Percentiles rank a stretch among this genome's conserved stretches.
These are phyloP conservation scores for Mallotus repandus DNA, from an alignment of 441 rosid species.

Conservation along the genomic window DNA sequence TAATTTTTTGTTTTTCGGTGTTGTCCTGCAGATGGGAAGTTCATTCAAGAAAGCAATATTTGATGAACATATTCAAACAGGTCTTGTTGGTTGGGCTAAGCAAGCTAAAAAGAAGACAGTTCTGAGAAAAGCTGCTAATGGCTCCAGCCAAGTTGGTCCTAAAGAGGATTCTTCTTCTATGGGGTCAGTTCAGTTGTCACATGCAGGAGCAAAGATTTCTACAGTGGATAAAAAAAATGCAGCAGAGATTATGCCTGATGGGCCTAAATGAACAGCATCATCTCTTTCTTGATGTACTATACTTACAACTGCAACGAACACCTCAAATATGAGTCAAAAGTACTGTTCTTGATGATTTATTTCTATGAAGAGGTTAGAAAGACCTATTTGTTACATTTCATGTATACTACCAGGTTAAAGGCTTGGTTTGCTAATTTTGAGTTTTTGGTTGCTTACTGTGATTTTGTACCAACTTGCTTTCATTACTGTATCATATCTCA, in stretches of 20 bases:
- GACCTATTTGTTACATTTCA: too few species aligned
- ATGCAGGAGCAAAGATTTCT: not conserved
- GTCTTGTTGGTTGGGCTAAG: slow-evolving; percentile 67
- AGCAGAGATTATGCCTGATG: slow-evolving; percentile 6
- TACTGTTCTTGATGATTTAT: not conserved
- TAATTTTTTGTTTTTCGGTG: not conserved
- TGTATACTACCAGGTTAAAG: too few species aligned
- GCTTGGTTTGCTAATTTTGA: too few species aligned
- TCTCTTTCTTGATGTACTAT: not conserved
- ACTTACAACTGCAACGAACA: not conserved
- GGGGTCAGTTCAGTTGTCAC: slow-evolving; percentile 18
- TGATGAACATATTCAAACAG: slow-evolving; percentile 61
- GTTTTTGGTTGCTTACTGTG: not conserved
- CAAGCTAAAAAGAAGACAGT: slow-evolving; percentile 47
- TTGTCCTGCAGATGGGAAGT: slow-evolving; percentile 68
- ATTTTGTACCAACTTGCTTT: not conserved
- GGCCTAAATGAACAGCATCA: not conserved
- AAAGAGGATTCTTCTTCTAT: slow-evolving; percentile 19
- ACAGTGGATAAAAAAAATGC: slow-evolving; percentile 8
- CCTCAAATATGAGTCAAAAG: not conserved
- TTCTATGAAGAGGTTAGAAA: not conserved
- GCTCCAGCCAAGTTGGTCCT: slow-evolving; percentile 25
- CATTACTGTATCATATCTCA: not conserved
- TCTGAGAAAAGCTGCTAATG: slow-evolving; percentile 36
- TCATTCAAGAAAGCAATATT: slow-evolving; percentile 68